Evolutionary conservation across 345 rosid species (phyloP).

Genomic region (Psidium friedrichsthalianum): DNA sequence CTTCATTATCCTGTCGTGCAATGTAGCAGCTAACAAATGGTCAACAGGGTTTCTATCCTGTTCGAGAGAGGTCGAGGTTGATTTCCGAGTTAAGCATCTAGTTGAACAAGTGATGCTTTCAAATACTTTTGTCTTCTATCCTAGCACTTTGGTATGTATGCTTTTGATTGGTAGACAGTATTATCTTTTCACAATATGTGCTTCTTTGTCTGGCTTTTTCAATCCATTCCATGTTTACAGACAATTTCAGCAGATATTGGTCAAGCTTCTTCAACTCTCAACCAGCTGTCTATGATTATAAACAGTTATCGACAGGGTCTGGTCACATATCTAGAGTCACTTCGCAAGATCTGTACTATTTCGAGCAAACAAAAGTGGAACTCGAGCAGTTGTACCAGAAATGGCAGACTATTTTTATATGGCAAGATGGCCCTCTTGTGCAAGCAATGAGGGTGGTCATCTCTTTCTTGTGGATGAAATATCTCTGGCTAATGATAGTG

Average conservation of each 20-base stretch:
- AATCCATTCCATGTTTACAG: slow-evolving; percentile 24
- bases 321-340: slow-evolving; percentile 20
- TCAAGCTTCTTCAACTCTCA: slow-evolving; percentile 44
- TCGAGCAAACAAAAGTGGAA: slow-evolving; percentile 41
- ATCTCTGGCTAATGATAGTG: slow-evolving; percentile 98
- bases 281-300: slow-evolving; percentile 25
- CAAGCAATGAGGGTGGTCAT: slow-evolving; percentile 85
- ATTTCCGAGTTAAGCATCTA: slow-evolving; percentile 34
- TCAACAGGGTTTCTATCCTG: slow-evolving; percentile 80
- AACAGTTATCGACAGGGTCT: slow-evolving; percentile 32
- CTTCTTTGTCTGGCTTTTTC: not conserved
- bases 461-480: slow-evolving; percentile 89
- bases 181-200: not conserved
- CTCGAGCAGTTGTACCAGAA: slow-evolving; percentile 48
- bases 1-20: not conserved
- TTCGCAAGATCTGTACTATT: slow-evolving; percentile 29
- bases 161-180: not conserved
- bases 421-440: slow-evolving; percentile 99
- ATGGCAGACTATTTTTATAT: slow-evolving; percentile 78
- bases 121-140: slow-evolving; percentile 25
- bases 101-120: slow-evolving; percentile 48
- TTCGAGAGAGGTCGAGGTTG: slow-evolving; percentile 78
- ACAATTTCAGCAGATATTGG: slow-evolving; percentile 51
- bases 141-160: slow-evolving; percentile 25
- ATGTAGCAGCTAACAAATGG: not conserved